Evolutionary conservation across 371 early-diverging fungal genomes (phyloP), one percentile per base, ranked within the genome.

Genomic region (Umbelopsis sp.): DNA sequence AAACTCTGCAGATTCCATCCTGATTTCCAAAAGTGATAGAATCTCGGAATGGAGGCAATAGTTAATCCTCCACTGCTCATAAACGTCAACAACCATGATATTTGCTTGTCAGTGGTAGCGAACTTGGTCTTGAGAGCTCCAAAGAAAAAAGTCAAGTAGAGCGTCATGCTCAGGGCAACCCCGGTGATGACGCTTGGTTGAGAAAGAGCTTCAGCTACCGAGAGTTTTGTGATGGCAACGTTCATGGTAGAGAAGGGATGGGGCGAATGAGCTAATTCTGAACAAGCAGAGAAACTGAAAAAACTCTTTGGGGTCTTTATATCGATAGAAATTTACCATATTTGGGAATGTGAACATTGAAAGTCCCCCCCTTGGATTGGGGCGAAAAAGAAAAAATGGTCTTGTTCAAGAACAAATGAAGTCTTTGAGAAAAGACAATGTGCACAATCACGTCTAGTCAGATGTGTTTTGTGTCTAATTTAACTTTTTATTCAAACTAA

Each of bases 31-130:
- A 77, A 80, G 2, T 37, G 41, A 25, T 65, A 41, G 50, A 74
- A 75, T 46, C 67, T 70, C 2, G 80, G 80, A 18, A 80, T 69
- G 38, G 80, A 77, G 16, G 70, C 70, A 1, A 77, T 29, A 0
- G 77, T 80, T 38, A 74, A 75, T 3, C 77, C 80, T 2, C 74
- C 45, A 53, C 80, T 80, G 44, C 80, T 77, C 10, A 74, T 74
- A 65, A 80, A 74, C 5, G 80, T 80, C 12, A 80, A 66, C 20
- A 80, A 68, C 80, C 80, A 77, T 29, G 76, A 77, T 41, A 76
- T 66, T 65, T 77, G 74, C 52, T 76, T 80, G 16, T 78, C 73
- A 11, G 72, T 76, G 25, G 72, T 74, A 20, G 74, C 57, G 41
- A 77, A 63, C 3, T 72, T 69, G 29, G 52, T 68, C 25, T 66